Percentiles rank a stretch among this genome's conserved stretches.
phyloP scores from a whole-genome alignment of 768 basidiomycete genomes.

The Cyathus striatus region DNA sequence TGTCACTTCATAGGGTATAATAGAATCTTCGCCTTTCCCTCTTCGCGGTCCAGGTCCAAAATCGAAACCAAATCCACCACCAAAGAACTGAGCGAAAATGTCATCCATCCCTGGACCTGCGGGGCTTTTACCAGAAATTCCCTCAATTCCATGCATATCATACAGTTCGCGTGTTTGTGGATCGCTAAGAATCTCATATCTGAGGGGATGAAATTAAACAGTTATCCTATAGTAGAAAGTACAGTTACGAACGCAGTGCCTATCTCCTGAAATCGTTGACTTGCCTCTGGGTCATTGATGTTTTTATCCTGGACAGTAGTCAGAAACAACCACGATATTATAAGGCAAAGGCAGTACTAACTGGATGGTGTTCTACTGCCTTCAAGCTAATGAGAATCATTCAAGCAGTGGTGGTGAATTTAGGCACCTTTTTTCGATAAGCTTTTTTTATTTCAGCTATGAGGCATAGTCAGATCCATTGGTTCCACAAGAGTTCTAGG shows the following conservation, averaged over 20 bases:
- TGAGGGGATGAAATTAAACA: conserved; percentile 21
- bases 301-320: conserved; percentile 51
- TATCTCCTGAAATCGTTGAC: conserved; percentile 83
- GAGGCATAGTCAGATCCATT: conserved; percentile 11
- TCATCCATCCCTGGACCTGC: conserved; percentile 55
- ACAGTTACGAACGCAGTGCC: conserved; percentile 67
- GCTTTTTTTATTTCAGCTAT: conserved; percentile 91
- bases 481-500: background rate
- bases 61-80: conserved; percentile 56
- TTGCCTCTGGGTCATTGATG: conserved; percentile 81
- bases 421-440: conserved; percentile 82
- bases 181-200: conserved; percentile 82
- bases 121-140: conserved; percentile 46
- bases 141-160: conserved; percentile 70
- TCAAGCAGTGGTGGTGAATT: conserved; percentile 1
- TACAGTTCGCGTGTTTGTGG: conserved; percentile 64
- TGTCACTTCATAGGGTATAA: conserved; percentile 78
- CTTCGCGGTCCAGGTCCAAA: conserved; percentile 48
- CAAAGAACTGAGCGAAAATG: conserved; percentile 74
- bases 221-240: conserved; percentile 1
- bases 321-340: background rate
- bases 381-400: conserved; percentile 22
- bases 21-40: conserved; percentile 62
- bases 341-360: conserved; percentile 21
- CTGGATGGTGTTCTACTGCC: conserved; percentile 88